phyloP scores from a whole-genome alignment of 1,284 basidiomycete species.

The Ustilago bromivora region DNA sequence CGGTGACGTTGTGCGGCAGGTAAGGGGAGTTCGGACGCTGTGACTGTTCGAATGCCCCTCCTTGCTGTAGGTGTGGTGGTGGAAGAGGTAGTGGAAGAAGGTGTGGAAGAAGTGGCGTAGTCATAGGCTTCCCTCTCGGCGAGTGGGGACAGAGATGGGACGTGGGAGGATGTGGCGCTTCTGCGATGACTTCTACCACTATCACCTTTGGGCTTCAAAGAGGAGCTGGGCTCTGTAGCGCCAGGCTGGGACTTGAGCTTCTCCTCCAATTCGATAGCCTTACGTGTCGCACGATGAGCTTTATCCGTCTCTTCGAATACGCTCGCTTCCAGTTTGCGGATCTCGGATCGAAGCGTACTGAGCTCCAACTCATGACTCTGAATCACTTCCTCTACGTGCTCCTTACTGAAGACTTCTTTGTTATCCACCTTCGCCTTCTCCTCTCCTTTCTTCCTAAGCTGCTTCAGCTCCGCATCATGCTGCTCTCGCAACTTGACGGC shows the following conservation, averaged over 20 bases:
- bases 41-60: slow-evolving; percentile 41
- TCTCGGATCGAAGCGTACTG: slow-evolving; percentile 46
- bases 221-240: not conserved
- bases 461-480: not conserved
- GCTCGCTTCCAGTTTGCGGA: slow-evolving; percentile 55
- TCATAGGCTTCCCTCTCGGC: slow-evolving; percentile 38
- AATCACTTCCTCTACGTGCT: slow-evolving; percentile 46
- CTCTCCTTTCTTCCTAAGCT: not conserved
- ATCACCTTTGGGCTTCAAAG: slow-evolving; percentile 2
- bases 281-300: slow-evolving; percentile 45
- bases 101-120: not conserved
- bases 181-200: slow-evolving; percentile 23
- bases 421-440: slow-evolving; percentile 34
- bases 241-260: not conserved
- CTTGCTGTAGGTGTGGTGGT: slow-evolving; percentile 9
- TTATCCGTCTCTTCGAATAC: slow-evolving; percentile 59
- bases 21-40: slow-evolving; percentile 38
- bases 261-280: slow-evolving; percentile 56
- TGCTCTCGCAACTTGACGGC: slow-evolving; percentile 9
- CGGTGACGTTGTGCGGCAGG: slow-evolving; percentile 43
- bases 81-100: not conserved
- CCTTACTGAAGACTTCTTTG: slow-evolving; percentile 37
- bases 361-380: slow-evolving; percentile 57
- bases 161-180: slow-evolving; percentile 36
- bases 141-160: slow-evolving; percentile 43